Evolutionary conservation across 2,329 filamentous ascomycete genomes (phyloP).

Genomic region (Diaporthe destruens): DNA sequence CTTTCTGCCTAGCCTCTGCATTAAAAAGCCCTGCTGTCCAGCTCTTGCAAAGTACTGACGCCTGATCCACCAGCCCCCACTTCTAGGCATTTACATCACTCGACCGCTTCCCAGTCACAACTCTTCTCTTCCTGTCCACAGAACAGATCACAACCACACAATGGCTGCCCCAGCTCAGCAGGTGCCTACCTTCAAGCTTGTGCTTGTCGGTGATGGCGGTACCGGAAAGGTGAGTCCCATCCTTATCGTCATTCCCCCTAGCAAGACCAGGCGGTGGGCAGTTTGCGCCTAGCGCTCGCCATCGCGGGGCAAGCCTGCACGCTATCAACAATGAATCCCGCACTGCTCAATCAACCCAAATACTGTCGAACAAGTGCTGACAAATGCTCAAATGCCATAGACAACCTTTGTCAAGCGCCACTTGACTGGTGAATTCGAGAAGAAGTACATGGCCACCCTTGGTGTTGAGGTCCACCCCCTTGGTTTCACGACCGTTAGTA

Average conservation of each 20-base stretch:
- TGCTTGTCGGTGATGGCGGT: constrained; percentile 99
- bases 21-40: constrained; percentile 37
- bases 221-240: constrained; percentile 89
- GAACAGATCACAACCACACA: constrained; percentile 59
- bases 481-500: constrained; percentile 94
- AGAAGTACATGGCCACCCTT: constrained; percentile 99
- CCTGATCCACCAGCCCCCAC: constrained; percentile 41
- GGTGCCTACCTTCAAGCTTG: constrained; percentile 96
- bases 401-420: constrained; percentile 99
- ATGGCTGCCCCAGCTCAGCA: constrained; percentile 71
- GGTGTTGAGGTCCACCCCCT: constrained; percentile 99
- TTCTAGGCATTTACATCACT: constrained; percentile 42
- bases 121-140: constrained; percentile 32
- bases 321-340: constrained; percentile 42
- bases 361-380: constrained; percentile 24
- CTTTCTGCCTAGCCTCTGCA: constrained; percentile 17
- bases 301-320: constrained; percentile 33
- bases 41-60: constrained; percentile 41
- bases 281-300: constrained; percentile 39
- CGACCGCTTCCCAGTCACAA: constrained; percentile 37
- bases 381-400: constrained; percentile 61
- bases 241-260: constrained; percentile 31
- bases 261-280: constrained; percentile 42
- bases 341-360: constrained; percentile 30
- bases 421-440: constrained; percentile 99